Percentiles rank a stretch among this genome's conserved stretches.
Evolutionary conservation across 345 rosid genomes (phyloP).

Genomic region (Acer saccharum): DNA sequence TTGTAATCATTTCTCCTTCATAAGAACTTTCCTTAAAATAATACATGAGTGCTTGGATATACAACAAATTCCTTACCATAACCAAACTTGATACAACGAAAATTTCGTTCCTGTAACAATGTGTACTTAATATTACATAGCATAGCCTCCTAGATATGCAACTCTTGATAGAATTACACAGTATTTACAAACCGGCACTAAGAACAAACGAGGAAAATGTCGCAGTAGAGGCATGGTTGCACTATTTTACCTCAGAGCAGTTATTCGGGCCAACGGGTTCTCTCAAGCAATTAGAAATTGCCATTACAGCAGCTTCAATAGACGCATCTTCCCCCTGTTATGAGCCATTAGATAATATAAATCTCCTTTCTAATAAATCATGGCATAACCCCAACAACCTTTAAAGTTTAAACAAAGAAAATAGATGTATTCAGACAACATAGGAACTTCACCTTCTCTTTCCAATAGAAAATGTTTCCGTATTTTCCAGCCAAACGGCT

Average conservation of each 20-base stretch:
- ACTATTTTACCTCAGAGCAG: constrained; percentile 68
- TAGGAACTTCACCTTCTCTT: constrained; percentile 58
- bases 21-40: constrained; percentile 3
- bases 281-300: constrained; percentile 78
- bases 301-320: constrained; percentile 88
- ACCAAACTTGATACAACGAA: neutral
- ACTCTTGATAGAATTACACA: constrained; percentile 3
- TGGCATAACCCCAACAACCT: neutral
- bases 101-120: neutral
- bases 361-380: constrained; percentile 5
- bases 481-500: constrained; percentile 70
- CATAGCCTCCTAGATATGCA: neutral
- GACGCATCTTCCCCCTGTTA: constrained; percentile 91
- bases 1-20: neutral
- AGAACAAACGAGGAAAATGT: constrained; percentile 4
- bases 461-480: constrained; percentile 80
- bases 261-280: constrained; percentile 82
- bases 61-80: neutral
- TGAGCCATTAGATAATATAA: constrained; percentile 17
- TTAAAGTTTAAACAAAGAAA: neutral
- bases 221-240: neutral
- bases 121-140: neutral
- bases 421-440: neutral
- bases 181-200: neutral
- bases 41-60: neutral